Base-by-base conservation (phyloP, 176 grass and related monocot genomes). In the Zoysia pacifica region DNA sequence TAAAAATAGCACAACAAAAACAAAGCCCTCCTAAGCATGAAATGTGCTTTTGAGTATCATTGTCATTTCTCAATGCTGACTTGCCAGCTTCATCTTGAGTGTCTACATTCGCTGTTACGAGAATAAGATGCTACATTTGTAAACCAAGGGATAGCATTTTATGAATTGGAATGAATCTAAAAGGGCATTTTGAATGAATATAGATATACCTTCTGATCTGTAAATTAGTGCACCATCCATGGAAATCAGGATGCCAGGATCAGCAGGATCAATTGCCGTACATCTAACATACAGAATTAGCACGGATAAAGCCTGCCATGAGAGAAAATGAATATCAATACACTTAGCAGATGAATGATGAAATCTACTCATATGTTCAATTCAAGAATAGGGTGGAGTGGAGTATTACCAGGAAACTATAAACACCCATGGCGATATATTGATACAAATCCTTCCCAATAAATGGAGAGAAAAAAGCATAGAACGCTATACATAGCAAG, bases 401-500 rank as follows among this genome's bases (percentile, higher is more conserved):
- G 52, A 49, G 54, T 20, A 86, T 74, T 99, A 99, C 96, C 90
- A 99, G 83, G 76, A 93, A 91, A 86, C 90, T 89, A 72, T 99
- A 99, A 87, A 99, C 47, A 79, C 84, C 92, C 3, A 88, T 19
- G 73, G 86, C 83, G 4, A 88, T 81, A 78, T 95, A 99, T 69
- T 93, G 81, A 82, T 91, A 75, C 39, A 94, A 73, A 13, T 74
- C 82, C 68, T 89, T 93, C 64, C 96, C 89, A 14, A 99, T 84
- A 86, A 99, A 99, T 62, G 96, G 96, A 65, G 96, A 93, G 54
- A 99, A 99, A 79, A 99, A 99, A 43, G 96, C 96, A 84, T 95
- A 99, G 85, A 99, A 99, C 15, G 90, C 90, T 80, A 99, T 91
- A 76, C 93, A 91, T 70, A 99, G 80, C 81, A 99, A 82, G 58